Percentiles rank a stretch among this genome's conserved stretches.
Conservation (phyloP, 805 yeast genomes). For the Priceomyces carsonii region DNA sequence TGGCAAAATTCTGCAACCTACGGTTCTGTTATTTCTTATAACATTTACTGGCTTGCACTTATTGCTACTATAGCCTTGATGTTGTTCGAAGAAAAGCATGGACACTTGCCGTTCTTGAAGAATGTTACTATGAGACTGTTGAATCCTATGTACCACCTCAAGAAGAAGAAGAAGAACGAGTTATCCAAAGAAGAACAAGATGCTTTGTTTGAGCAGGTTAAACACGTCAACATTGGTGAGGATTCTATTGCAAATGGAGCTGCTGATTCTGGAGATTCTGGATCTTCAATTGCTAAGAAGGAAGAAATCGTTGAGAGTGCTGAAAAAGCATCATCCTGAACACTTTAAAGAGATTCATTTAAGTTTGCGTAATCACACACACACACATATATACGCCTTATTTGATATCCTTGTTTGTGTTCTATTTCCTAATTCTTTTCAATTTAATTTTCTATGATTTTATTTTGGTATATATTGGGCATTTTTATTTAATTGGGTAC, state of each 20-base stretch:
- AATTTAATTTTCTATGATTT: neutral
- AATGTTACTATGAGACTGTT: constrained; percentile 40
- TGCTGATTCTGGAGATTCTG: neutral
- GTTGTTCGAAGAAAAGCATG: constrained; percentile 81
- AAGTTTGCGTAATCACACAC: neutral
- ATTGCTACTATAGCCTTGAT: constrained; percentile 57
- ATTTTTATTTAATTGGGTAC: constrained; percentile 3
- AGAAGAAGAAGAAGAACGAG: constrained; percentile 58
- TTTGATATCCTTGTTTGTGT: neutral
- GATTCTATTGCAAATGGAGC: constrained; percentile 12
- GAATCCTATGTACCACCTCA: constrained; percentile 75
- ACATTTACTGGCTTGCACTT: constrained; percentile 79
- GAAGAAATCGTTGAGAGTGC: constrained; percentile 6
- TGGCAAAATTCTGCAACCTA: constrained; percentile 97
- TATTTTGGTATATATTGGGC: constrained; percentile 7
- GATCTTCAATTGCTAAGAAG: constrained; percentile 5
- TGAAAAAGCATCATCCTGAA: constrained; percentile 2
- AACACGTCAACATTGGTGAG: constrained; percentile 17
- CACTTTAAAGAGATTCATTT: neutral
- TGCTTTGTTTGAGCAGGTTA: constrained; percentile 35
- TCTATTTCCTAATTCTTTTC: neutral
- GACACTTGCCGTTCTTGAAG: constrained; percentile 74
- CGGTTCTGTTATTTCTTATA: constrained; percentile 88
- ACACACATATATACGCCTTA: constrained; percentile 3
- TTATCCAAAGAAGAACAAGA: constrained; percentile 34